Conservation (phyloP, 2,329 filamentous ascomycete genomes). For the Cadophora luteo-olivacea region DNA sequence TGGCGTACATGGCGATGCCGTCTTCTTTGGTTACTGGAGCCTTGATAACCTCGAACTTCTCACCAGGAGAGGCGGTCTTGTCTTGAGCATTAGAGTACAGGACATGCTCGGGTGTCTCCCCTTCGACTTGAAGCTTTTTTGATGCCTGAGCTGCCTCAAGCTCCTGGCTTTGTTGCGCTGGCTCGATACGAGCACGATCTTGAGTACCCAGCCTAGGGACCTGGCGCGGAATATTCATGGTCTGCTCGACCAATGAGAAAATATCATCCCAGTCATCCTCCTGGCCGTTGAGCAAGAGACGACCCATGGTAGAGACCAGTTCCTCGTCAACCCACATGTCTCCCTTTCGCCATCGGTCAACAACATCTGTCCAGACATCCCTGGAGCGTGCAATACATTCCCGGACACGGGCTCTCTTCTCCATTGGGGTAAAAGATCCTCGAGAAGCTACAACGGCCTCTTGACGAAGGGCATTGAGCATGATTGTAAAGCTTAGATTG, state of each 20-base stretch:
- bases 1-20: slow-evolving; percentile 44
- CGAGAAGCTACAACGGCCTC: slow-evolving; percentile 44
- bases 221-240: slow-evolving; percentile 74
- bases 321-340: slow-evolving; percentile 76
- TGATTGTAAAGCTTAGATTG: slow-evolving; percentile 77
- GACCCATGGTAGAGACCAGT: slow-evolving; percentile 82
- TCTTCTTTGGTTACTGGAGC: slow-evolving; percentile 18
- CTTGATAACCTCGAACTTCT: slow-evolving; percentile 9
- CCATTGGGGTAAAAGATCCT: slow-evolving; percentile 40
- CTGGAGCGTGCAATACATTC: slow-evolving; percentile 70
- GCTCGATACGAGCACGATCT: slow-evolving; percentile 23
- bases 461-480: slow-evolving; percentile 76
- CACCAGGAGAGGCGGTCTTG: no score
- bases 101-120: neutral
- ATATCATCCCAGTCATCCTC: slow-evolving; percentile 73
- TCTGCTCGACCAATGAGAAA: slow-evolving; percentile 78
- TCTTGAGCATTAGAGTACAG: neutral
- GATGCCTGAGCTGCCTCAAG: neutral
- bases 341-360: slow-evolving; percentile 76
- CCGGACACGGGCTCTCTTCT: slow-evolving; percentile 44
- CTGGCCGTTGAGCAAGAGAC: slow-evolving; percentile 72
- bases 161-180: slow-evolving; percentile 14
- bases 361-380: slow-evolving; percentile 80
- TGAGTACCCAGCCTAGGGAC: slow-evolving; percentile 31
- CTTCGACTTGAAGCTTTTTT: neutral